phyloP scores from a whole-genome alignment of 2,329 filamentous ascomycete genomes.

The Aspergillus tubingensis region DNA sequence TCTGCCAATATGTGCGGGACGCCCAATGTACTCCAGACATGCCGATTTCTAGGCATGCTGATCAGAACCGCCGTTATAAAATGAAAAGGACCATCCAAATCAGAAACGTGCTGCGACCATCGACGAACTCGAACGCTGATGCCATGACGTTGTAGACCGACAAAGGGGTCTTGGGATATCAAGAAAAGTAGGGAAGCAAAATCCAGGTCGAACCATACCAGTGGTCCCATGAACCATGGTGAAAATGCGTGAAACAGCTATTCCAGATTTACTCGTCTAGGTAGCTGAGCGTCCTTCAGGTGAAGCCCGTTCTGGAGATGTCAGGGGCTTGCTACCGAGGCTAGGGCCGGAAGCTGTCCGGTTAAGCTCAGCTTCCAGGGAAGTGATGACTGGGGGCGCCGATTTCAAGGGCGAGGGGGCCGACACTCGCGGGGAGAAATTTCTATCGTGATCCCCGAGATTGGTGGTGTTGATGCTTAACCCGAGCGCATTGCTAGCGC shows the following conservation, averaged over 20 bases:
- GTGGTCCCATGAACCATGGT: slow-evolving; percentile 11
- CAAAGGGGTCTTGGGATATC: neutral
- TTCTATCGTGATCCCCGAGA: slow-evolving; percentile 32
- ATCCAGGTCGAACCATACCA: slow-evolving; percentile 12
- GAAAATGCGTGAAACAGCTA: neutral
- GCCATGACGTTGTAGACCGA: neutral
- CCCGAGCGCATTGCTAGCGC: slow-evolving; percentile 29
- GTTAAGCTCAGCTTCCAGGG: slow-evolving; percentile 29
- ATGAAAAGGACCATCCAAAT: slow-evolving; percentile 7
- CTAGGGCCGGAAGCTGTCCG: slow-evolving; percentile 25
- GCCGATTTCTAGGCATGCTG: neutral
- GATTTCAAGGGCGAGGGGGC: slow-evolving; percentile 31
- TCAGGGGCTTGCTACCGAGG: slow-evolving; percentile 30
- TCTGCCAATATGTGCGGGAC: slow-evolving; percentile 18
- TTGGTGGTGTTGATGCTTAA: slow-evolving; percentile 34
- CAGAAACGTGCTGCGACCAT: neutral
- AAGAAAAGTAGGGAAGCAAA: neutral
- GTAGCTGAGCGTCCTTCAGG: slow-evolving; percentile 15
- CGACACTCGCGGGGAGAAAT: slow-evolving; percentile 22
- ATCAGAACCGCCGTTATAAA: slow-evolving; percentile 5
- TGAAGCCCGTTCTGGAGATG: slow-evolving; percentile 19
- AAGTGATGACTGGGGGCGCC: slow-evolving; percentile 33
- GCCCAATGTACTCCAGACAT: slow-evolving; percentile 8
- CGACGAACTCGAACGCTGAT: slow-evolving; percentile 1
- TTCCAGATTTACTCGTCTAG: neutral